Base-by-base conservation (phyloP, 495 filamentous ascomycete species). In the Podospora pseudopauciseta region DNA sequence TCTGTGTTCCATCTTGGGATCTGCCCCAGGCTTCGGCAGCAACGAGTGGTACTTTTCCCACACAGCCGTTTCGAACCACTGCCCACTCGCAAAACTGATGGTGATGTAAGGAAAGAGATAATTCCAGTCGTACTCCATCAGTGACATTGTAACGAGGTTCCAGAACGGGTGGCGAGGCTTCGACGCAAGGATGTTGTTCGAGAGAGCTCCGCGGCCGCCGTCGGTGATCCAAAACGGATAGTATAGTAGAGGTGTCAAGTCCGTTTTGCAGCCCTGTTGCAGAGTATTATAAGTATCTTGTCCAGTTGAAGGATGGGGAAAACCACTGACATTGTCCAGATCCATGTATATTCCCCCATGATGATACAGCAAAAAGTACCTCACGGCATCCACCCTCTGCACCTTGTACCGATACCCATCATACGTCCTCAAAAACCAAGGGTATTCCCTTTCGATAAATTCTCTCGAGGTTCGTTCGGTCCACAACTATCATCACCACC, bases 291-390 rank as follows among this genome's bases (percentile, higher is more conserved):
- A 32, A 20, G 16, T 61, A 26, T 27, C 16, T 61, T 16, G 32
- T 28, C 28, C 4, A 32, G 1, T 5, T 4, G n/a, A 56, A 5
- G 18, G 15, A n/a, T 3, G 13, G 1, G 66, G 1, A 2, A 20
- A 11, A 34, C 55, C 55, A 84, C 88, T 55, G 73, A 92, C 91
- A 81, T 96, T 92, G 76, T 97, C 93, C 19, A 97, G 81, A 74
- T 97, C 93, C 69, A 97, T 89, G 75, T 97, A 97, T 60, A 93
- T 90, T 28, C 93, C 93, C 63, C 93, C 93, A 73, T 88, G 96
- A 73, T 91, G 87, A 23, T 87, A 85, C 39, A 97, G 82, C n/a
- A 95, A 82, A 73, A 97, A 96, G 77, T 96, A 97, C 23, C 93
- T 86, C 63, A 96, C 93, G 3, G 92, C 85, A 74, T 97, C 93